phyloP scores from a whole-genome alignment of 2,329 filamentous ascomycete genomes.

The Colletotrichum sp. region DNA sequence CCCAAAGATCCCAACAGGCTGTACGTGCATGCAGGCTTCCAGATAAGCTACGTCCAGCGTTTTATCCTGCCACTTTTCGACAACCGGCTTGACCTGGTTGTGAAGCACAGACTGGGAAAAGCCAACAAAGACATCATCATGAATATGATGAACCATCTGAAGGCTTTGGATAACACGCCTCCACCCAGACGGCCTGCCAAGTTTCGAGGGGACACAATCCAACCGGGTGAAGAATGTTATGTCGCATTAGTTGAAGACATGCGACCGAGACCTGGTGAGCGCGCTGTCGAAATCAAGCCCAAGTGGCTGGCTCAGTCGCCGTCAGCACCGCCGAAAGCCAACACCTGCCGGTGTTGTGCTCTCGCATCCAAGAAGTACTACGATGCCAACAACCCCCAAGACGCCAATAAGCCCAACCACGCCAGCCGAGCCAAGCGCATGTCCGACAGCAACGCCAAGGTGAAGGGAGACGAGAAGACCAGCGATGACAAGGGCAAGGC shows the following conservation, averaged over 20 bases:
- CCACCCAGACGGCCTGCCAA: conserved; percentile 24
- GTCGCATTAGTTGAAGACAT: conserved; percentile 77
- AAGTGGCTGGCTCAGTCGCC: conserved; percentile 84
- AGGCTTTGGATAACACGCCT: background rate
- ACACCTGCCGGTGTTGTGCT: conserved; percentile 78
- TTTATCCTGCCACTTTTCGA: conserved; percentile 60
- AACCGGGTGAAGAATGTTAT: background rate
- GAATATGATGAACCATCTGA: conserved; percentile 43
- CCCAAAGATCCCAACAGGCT: conserved; percentile 30
- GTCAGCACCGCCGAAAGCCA: conserved; percentile 65
- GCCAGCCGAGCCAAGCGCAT: too few species aligned
- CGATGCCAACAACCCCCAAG: background rate
- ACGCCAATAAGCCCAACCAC: background rate
- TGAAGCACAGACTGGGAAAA: conserved; percentile 58
- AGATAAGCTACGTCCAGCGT: conserved; percentile 51
- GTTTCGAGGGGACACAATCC: conserved; percentile 40
- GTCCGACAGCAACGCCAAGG: background rate
- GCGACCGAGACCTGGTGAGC: conserved; percentile 39
- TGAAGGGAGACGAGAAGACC: background rate
- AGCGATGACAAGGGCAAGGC: conserved; percentile 21
- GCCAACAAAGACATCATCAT: conserved; percentile 43
- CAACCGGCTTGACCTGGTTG: conserved; percentile 47
- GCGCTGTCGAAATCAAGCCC: conserved; percentile 76
- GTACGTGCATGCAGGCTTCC: conserved; percentile 45
- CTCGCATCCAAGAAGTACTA: conserved; percentile 45